Base-by-base conservation (phyloP, 352 stramenopile genomes). In the Phytopythium delawarense region DNA sequence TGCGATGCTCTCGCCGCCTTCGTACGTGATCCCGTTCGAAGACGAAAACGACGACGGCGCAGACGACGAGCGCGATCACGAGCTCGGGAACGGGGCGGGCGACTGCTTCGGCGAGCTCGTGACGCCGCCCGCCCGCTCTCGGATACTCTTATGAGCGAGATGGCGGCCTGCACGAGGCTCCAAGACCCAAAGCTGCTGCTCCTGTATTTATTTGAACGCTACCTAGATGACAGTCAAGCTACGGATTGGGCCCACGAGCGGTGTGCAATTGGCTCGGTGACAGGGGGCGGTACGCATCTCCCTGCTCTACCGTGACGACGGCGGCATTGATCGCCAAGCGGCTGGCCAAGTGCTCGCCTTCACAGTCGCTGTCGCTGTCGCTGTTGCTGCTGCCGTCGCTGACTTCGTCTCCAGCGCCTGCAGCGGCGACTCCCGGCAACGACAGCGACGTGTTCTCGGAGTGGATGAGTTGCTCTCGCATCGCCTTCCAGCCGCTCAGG, bases 401-500 rank as follows among this genome's bases (percentile, higher is more conserved):
- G n/a, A 39, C 37, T 1, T 40, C 56, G 1, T 35, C 56, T 2
- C n/a, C 42, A 1, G 42, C 64, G 9, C 64, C 40, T 40, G 32
- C 63, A 55, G 72, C 46, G 46, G 1, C 25, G 50, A 34, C 28
- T 0, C 11, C 54, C 4, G 54, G 54, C 18, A 37, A 16, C 9
- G 21, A 35, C 4, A 60, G 37, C 34, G 39, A 25, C 21, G 35
- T 18, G 35, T 73, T 59, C 59, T 79, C 72, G n/a, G 30, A 71
- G 6, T 70, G 70, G 32, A 78, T 69, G 20, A 83, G 63, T 35
- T 81, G 76, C 49, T 87, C 78, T 18, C 75, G 68, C 73, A 81
- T 81, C 23, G 61, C 59, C 45, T 69, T 69, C 78, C 78, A 87
- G 7, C 78, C 78, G n/a, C 70, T 76, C 58, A 87, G 61, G 55